Conservation (phyloP, 371 early-diverging fungal species). For the Chytridium lagenaria region DNA sequence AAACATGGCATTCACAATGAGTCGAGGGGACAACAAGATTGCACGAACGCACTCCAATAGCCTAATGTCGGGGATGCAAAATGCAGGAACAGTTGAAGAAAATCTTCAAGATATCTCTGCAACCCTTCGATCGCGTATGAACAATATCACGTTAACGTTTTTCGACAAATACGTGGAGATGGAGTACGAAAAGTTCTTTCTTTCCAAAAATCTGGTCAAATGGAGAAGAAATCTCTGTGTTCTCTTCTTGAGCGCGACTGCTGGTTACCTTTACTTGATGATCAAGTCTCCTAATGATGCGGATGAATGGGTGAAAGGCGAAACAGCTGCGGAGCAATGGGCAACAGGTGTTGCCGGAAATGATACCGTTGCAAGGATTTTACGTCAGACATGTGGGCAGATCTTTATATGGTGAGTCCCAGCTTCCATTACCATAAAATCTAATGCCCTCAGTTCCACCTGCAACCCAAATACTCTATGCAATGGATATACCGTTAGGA, state of each 20-base stretch:
- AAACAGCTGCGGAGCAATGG: not conserved
- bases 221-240: conserved; percentile 29
- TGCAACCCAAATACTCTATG: conserved; percentile 27
- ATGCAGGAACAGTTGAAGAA: not conserved
- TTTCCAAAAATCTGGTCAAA: conserved; percentile 7
- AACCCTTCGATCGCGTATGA: not conserved
- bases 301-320: not conserved
- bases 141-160: conserved; percentile 24
- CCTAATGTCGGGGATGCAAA: conserved; percentile 4
- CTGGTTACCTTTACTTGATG: conserved; percentile 24
- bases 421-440: not conserved
- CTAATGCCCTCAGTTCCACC: conserved; percentile 14
- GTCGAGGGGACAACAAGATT: conserved; percentile 3
- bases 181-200: conserved; percentile 29
- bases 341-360: not conserved
- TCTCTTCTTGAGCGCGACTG: conserved; percentile 1
- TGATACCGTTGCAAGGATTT: not conserved
- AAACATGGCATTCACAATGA: not conserved
- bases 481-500: conserved; percentile 30
- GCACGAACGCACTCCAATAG: conserved; percentile 8
- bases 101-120: conserved; percentile 9
- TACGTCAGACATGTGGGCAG: conserved; percentile 6
- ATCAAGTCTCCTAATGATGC: conserved; percentile 16
- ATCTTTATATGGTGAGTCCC: conserved; percentile 10
- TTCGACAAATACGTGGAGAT: conserved; percentile 22